Conservation (phyloP, 2,329 filamentous ascomycete genomes). For the Colletotrichum lindemuthianum region DNA sequence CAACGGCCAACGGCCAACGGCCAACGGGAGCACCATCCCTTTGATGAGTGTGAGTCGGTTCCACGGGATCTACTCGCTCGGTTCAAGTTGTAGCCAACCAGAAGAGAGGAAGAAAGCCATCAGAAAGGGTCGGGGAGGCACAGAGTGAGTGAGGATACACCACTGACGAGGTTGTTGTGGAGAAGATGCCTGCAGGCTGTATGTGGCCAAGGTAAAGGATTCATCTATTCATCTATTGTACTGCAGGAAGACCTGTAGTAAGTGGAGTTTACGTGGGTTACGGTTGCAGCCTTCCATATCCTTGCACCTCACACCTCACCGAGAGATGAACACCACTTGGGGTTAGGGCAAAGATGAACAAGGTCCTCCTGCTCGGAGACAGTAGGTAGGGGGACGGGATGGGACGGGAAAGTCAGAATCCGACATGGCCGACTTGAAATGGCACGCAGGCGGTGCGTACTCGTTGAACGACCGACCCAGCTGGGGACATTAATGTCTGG, state of each 20-base stretch:
- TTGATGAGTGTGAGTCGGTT: constrained; percentile 9
- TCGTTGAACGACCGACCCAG: too few relatives aligned
- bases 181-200: background rate
- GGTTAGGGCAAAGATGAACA: background rate
- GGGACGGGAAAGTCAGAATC: too few relatives aligned
- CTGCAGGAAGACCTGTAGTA: background rate
- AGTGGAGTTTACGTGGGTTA: too few relatives aligned
- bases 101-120: background rate
- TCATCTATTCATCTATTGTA: background rate
- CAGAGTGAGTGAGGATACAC: background rate
- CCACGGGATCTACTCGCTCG: constrained; percentile 12
- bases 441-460: too few relatives aligned
- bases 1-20: constrained; percentile 5
- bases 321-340: background rate
- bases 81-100: background rate
- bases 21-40: constrained; percentile 8
- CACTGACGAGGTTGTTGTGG: background rate
- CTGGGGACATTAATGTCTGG: too few relatives aligned
- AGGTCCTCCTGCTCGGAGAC: too few relatives aligned
- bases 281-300: background rate
- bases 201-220: background rate
- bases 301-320: background rate
- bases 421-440: too few relatives aligned
- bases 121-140: background rate
- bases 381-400: background rate